Conservation (phyloP, 179 eudicot species). For the Spergularia azorica region DNA sequence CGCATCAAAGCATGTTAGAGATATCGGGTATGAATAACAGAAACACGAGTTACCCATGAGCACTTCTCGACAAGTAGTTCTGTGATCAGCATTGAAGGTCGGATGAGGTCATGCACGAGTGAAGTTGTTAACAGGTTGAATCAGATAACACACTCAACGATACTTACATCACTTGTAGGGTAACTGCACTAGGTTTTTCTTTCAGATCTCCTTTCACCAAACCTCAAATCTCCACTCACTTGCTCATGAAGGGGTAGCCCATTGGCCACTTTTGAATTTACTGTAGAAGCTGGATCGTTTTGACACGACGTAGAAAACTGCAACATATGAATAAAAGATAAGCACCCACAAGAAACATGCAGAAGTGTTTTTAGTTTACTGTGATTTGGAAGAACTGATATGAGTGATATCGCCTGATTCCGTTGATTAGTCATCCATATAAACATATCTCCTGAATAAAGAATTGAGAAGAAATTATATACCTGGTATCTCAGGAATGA, state of each 20-base stretch:
- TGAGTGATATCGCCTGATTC: neutral
- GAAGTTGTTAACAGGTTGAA: no score
- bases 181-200: no score
- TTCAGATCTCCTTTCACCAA: neutral
- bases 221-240: conserved; percentile 15
- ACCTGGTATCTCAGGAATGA: conserved; percentile 94
- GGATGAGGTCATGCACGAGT: no score
- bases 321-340: conserved; percentile 22
- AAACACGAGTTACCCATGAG: no score
- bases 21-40: no score
- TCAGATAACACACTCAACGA: no score
- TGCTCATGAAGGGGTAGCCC: conserved; percentile 51
- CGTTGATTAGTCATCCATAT: no score
- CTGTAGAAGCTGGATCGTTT: conserved; percentile 63
- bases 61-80: no score
- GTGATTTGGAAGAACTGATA: neutral
- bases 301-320: conserved; percentile 84
- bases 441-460: neutral
- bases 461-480: conserved; percentile 5
- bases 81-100: no score
- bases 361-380: neutral
- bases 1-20: no score
- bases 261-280: conserved; percentile 76
- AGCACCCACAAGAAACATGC: neutral
- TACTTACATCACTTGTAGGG: no score